Base-by-base conservation (phyloP, 2,329 filamentous ascomycete species). In the Cladosporium sphaerospermum region DNA sequence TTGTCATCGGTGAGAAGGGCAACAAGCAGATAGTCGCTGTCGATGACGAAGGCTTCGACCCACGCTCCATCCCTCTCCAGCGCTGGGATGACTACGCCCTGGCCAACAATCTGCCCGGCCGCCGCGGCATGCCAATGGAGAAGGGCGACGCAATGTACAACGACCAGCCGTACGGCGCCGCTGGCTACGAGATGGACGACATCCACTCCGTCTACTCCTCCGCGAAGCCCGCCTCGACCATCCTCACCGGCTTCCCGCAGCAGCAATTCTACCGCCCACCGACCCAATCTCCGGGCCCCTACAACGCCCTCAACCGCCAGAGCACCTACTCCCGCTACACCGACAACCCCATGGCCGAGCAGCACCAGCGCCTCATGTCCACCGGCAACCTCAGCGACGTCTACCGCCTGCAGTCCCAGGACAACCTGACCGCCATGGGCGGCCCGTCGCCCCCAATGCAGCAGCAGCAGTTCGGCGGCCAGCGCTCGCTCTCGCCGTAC, bases 131-230 rank as follows among this genome's bases (percentile, higher is more conserved):
- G 44, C 75, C 77, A 50, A 73, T 75, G 36, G 86, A 88, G 70
- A 88, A 89, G 73, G 66, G 64, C 44, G 40, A 54, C 41, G 64
- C 63, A 4, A 52, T 54, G 34, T 59, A 56, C 46, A 37, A 48
- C 57, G 59, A 62, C 56, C 48, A 51, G 48, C 48, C 40, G 4
- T 51, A 51, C 32, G 40, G 32, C 18, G 40, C 14, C n/a, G 83
- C 86, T 58, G 75, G 73, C n/a, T 95, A 90, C 65, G 93, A 99
- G 72, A 91, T 97, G 86, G 95, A 99, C 68, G 93, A 99, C 69
- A 95, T 97, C 79, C 91, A 89, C 69, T 96, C 90, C 0, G 85
- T 95, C 55, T 97, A 97, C 76, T 96, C 91, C 4, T 95, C 90
- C 1, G 88, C 91, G 56, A 85, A 92, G 79, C 76, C 91, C 70